Base-by-base conservation (phyloP, 2,329 filamentous ascomycete species). In the Fusarium illudens region DNA sequence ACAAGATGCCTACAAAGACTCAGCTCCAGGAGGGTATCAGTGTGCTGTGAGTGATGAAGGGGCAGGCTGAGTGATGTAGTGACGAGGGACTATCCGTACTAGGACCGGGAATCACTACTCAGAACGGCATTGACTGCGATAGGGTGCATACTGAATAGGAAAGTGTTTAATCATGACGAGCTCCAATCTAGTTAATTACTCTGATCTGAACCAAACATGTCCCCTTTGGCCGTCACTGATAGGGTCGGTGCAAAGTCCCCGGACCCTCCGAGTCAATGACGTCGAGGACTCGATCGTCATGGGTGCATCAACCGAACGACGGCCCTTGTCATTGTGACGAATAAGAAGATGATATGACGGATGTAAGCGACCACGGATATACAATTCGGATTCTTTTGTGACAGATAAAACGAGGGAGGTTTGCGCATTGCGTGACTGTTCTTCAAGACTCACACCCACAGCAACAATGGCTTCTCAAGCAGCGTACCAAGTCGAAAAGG, bases 1-100 rank as follows among this genome's bases (percentile, higher is more conserved):
- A 88, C 34, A 92, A 89, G 79, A 97, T 98, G 94, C 90, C 92
- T 1, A 84, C 82, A 56, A 97, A 97, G 88, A 88, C 82, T 65
- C 87, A 97, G 75, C 80, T 98, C 49, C 79, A 90, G 76, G 85
- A 84, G 52, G 92, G 91, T 0, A 68, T 84, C 42, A 85, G 88
- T 64, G 79, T 88, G 7, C 65, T 86, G 68, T 69, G 48, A 81
- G 76, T 3, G 39, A 44, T 25, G 39, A 44, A 20, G 39, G 25
- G 39, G 20, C 9, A 29, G 27, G 3, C 27, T 8, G 27, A 29
- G 27, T n/a, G n/a, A n/a, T n/a, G n/a, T n/a, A n/a, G n/a, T n/a
- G n/a, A n/a, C n/a, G n/a, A n/a, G n/a, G n/a, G n/a, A 62, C 49
- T 54, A 51, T 15, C 49, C 62, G 62, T 42, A 58, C n/a, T n/a